phyloP scores from a whole-genome alignment of 805 yeast genomes.

The Monosporozyma unispora region DNA sequence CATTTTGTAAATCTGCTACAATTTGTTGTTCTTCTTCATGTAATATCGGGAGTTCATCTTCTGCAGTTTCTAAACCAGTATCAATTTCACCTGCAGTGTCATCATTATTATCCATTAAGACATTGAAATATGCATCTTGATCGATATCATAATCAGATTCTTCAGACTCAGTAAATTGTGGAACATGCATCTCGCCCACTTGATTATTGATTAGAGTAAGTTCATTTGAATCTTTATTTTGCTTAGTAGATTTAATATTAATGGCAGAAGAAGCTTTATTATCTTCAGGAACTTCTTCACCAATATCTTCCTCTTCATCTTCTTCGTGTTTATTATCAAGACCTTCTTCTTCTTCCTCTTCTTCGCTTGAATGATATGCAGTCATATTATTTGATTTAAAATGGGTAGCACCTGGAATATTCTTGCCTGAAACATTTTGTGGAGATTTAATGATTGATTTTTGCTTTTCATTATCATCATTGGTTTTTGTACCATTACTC shows the following conservation, averaged over 20 bases:
- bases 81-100: constrained; percentile 29
- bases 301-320: constrained; percentile 36
- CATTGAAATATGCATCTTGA: constrained; percentile 26
- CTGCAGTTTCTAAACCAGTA: constrained; percentile 27
- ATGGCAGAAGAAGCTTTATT: no score
- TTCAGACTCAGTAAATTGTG: constrained; percentile 21
- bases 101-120: constrained; percentile 17
- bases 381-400: constrained; percentile 1
- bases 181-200: not conserved
- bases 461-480: constrained; percentile 1
- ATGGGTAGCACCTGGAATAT: not conserved
- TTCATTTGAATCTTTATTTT: not conserved
- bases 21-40: constrained; percentile 28
- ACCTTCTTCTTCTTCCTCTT: constrained; percentile 4
- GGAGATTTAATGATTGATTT: not conserved
- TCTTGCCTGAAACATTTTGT: not conserved
- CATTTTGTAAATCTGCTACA: constrained; percentile 24
- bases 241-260: not conserved
- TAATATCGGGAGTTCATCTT: constrained; percentile 26
- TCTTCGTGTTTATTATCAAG: no score
- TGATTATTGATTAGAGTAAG: not conserved
- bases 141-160: constrained; percentile 30
- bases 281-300: constrained; percentile 39
- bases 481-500: constrained; percentile 5
- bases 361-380: not conserved